Evolutionary conservation across 2,329 filamentous ascomycete species (phyloP), one percentile per base, ranked within the genome.

Genomic region (Teratosphaeriaceae sp.): DNA sequence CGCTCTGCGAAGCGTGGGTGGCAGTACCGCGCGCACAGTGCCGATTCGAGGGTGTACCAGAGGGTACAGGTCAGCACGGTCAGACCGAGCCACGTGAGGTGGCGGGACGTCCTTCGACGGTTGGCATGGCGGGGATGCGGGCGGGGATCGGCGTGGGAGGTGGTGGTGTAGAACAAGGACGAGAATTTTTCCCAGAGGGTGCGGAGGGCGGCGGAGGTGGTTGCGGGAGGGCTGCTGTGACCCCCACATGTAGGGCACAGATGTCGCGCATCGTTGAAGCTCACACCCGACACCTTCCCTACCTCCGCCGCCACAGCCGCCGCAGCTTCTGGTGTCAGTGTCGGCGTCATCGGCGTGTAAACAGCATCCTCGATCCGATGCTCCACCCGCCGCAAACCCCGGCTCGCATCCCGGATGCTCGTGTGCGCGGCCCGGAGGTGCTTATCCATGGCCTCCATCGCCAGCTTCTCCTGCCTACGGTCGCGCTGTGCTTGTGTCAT

Each of bases 1-100:
- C 54, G 64, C 11, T 61, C 51, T 3, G 74, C 70, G 45, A 74
- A 70, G 6, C 62, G 48, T 2, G 70, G 71, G 37, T 75, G 71
- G 54, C 72, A 76, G 58, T 73, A 78, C 21, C 67, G 59, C 26
- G 27, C 26, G 44, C 50, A 57, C 6, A 59, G 48, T 16, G 48
- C 34, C 15, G 35, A 43, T 47, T 63, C 60, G 5, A 53, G 36
- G 22, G 73, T 51, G 52, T 69, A 72, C 73, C 73, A 80, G 27
- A 62, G 51, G 15, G 71, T 54, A 15, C 69, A 60, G 6, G 65
- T 18, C 1, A 73, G 45, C 11, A 67, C 55, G 21, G 64, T 45
- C 58, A 69, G 61, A 30, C 66, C 65, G 3, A 70, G 49, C 40
- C 59, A 56, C 11, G 69, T 71, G 5, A 67, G 47, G 13, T 61